phyloP scores from a whole-genome alignment of 108 stramenopile species.

The Skeletonema tropicum region DNA sequence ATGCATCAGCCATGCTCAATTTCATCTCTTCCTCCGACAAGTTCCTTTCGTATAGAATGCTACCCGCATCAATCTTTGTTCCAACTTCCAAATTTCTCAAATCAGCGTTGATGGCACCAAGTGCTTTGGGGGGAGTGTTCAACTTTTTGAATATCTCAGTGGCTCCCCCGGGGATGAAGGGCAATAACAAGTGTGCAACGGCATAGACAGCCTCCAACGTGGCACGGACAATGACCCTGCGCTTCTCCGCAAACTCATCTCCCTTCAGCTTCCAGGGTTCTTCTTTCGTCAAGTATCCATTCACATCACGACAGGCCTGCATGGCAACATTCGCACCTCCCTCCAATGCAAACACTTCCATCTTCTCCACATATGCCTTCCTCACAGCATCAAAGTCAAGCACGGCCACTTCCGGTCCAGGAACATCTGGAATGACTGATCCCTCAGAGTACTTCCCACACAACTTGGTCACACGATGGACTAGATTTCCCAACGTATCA shows the following conservation, averaged over 20 bases:
- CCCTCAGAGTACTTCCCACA: constrained; percentile 84
- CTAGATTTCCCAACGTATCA: constrained; percentile 95
- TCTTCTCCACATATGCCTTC: constrained; percentile 63
- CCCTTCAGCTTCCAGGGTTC: constrained; percentile 97
- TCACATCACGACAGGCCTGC: constrained; percentile 85
- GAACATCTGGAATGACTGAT: constrained; percentile 81
- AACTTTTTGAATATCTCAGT: constrained; percentile 89
- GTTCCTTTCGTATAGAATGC: constrained; percentile 74
- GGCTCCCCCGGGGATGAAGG: constrained; percentile 90
- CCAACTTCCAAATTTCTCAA: constrained; percentile 74
- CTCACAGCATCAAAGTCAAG: constrained; percentile 74
- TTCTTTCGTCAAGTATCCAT: constrained; percentile 92
- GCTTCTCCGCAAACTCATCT: constrained; percentile 77
- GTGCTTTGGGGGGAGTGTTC: constrained; percentile 67
- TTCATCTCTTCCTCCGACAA: constrained; percentile 71
- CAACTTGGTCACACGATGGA: constrained; percentile 94
- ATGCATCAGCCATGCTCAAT: constrained; percentile 56
- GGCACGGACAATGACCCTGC: constrained; percentile 86
- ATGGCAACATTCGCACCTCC: constrained; percentile 80
- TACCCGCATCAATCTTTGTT: constrained; percentile 72
- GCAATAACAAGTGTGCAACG: constrained; percentile 89
- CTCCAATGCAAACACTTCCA: constrained; percentile 81
- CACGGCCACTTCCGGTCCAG: constrained; percentile 41
- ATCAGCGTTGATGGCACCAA: constrained; percentile 57
- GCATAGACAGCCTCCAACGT: constrained; percentile 94